Conservation (phyloP, 768 basidiomycete species). For the Trametes villosa region DNA sequence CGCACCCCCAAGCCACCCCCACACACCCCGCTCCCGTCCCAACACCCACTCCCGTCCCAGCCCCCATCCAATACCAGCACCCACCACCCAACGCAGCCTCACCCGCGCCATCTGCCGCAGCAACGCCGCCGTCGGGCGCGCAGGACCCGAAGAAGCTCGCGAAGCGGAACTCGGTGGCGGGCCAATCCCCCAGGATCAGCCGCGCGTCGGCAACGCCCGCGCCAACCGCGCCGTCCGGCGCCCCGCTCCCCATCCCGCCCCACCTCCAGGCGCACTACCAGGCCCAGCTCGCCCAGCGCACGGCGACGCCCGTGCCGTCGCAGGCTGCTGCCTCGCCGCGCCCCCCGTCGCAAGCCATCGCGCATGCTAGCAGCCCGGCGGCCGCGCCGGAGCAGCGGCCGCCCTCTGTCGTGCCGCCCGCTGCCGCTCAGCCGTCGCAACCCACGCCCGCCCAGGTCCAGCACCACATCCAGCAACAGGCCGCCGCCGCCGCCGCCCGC, state of each 20-base stretch:
- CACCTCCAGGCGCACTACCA: constrained; percentile 30
- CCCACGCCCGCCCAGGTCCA: constrained; percentile 25
- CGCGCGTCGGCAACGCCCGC: constrained; percentile 26
- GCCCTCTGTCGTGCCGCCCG: constrained; percentile 11
- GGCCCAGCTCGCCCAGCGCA: constrained; percentile 9
- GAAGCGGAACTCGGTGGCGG: constrained; percentile 8
- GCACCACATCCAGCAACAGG: constrained; percentile 25
- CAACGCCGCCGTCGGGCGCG: background rate
- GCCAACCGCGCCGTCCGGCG: constrained; percentile 19
- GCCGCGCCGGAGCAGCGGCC: constrained; percentile 18
- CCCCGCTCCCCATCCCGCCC: constrained; percentile 28
- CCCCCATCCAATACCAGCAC: constrained; percentile 4
- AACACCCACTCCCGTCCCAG: constrained; percentile 8
- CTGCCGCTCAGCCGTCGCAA: background rate
- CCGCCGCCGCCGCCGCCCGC: constrained; percentile 26
- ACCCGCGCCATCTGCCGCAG: constrained; percentile 7
- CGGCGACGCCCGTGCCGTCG: constrained; percentile 20
- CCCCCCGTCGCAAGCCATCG: constrained; percentile 13
- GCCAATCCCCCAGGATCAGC: constrained; percentile 20
- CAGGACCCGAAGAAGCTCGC: constrained; percentile 12
- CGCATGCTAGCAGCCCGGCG: constrained; percentile 22
- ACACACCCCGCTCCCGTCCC: constrained; percentile 1
- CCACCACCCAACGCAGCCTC: constrained; percentile 3
- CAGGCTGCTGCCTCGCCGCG: constrained; percentile 23
- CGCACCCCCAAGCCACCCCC: background rate